Conservation (phyloP, 805 yeast genomes). For the Candida corydali region DNA sequence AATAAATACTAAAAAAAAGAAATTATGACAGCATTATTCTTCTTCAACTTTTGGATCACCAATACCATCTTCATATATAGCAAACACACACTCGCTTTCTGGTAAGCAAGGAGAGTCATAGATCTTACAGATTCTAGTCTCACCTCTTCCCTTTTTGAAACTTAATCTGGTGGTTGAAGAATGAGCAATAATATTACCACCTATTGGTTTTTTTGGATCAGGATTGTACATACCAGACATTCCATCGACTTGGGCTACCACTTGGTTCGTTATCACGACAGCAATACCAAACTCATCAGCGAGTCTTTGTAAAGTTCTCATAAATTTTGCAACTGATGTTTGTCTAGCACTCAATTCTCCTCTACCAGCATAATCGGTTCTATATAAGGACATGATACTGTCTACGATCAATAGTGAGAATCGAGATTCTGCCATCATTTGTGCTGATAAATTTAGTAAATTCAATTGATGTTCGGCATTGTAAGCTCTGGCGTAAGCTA, state of each 20-base stretch:
- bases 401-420: constrained; percentile 91
- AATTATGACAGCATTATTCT: too few relatives aligned
- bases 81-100: constrained; percentile 91
- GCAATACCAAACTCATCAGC: constrained; percentile 99
- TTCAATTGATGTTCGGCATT: constrained; percentile 95
- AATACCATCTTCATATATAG: constrained; percentile 93
- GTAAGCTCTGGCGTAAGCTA: constrained; percentile 95
- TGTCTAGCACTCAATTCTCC: constrained; percentile 96
- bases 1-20: too few relatives aligned
- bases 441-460: constrained; percentile 83
- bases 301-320: constrained; percentile 85
- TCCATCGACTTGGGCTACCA: constrained; percentile 96
- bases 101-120: constrained; percentile 97
- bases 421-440: constrained; percentile 93
- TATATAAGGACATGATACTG: constrained; percentile 91
- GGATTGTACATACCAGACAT: constrained; percentile 81
- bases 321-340: constrained; percentile 86
- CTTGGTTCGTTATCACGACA: constrained; percentile 88
- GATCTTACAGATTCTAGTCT: constrained; percentile 88
- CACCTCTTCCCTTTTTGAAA: constrained; percentile 86
- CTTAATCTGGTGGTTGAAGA: constrained; percentile 91
- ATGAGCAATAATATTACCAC: constrained; percentile 97
- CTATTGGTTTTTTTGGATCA: constrained; percentile 97
- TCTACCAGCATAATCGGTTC: constrained; percentile 93
- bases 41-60: constrained; percentile 92